Conservation (phyloP, 495 filamentous ascomycete genomes). For the Xylaria flabelliformis region DNA sequence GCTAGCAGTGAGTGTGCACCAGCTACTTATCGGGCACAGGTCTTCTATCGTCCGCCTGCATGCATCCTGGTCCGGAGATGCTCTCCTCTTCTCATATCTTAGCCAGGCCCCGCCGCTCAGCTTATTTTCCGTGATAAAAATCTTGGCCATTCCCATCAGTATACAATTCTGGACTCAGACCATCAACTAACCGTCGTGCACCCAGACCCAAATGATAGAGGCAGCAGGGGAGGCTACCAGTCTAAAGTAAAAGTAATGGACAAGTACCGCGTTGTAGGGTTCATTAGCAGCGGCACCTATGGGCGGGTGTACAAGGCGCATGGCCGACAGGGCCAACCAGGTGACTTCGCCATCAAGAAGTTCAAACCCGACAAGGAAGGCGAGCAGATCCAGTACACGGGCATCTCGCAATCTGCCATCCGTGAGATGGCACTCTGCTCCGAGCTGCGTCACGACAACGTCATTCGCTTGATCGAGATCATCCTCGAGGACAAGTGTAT, state of each 20-base stretch:
- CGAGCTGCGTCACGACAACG: conserved; percentile 86
- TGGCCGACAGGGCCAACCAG: conserved; percentile 70
- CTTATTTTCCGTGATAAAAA: neutral
- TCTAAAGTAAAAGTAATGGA: conserved; percentile 90
- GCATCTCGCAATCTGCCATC: conserved; percentile 95
- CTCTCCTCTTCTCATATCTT: neutral
- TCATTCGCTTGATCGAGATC: conserved; percentile 92
- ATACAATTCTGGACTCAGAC: neutral
- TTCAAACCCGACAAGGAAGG: conserved; percentile 99
- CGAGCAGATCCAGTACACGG: conserved; percentile 91
- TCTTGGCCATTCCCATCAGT: neutral
- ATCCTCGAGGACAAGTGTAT: conserved; percentile 99
- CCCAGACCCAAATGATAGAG: conserved; percentile 55
- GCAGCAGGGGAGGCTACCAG: conserved; percentile 65
- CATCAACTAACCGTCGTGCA: conserved; percentile 11
- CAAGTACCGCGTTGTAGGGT: conserved; percentile 93
- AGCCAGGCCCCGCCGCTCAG: neutral
- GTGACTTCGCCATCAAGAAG: conserved; percentile 98
- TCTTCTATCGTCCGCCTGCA: neutral
- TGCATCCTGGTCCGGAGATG: neutral
- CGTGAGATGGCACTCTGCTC: conserved; percentile 99
- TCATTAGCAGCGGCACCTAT: conserved; percentile 99
- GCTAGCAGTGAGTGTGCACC: conserved; percentile 8
- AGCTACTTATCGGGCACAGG: neutral
- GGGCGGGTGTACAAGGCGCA: conserved; percentile 96